These are phyloP conservation scores for Cucurbitaria berberidis DNA, from an alignment of 2,329 filamentous ascomycete genomes.

Conservation along the genomic window DNA sequence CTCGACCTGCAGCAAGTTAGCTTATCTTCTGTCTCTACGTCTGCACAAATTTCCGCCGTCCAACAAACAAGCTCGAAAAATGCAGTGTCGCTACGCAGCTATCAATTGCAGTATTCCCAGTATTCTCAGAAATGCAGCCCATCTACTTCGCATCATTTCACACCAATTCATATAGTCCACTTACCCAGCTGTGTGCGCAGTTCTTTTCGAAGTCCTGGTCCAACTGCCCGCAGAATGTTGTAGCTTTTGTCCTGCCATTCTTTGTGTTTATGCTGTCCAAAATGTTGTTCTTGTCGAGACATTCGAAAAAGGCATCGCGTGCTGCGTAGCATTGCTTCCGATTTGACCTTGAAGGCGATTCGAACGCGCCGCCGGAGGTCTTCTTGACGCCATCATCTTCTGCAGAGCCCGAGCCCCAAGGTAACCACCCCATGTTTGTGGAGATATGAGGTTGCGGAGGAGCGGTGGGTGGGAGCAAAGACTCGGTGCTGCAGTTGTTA, in stretches of 20 bases:
- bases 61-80: neutral
- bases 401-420: conserved; percentile 53
- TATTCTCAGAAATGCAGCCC: neutral
- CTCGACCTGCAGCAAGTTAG: conserved; percentile 68
- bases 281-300: conserved; percentile 81
- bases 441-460: conserved; percentile 12
- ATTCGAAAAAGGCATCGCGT: conserved; percentile 85
- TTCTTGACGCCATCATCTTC: conserved; percentile 47
- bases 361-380: conserved; percentile 61
- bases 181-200: conserved; percentile 89
- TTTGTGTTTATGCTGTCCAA: conserved; percentile 71
- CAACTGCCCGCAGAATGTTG: conserved; percentile 65
- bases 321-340: conserved; percentile 87
- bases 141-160: neutral
- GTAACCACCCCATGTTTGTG: conserved; percentile 60
- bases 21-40: neutral
- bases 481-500: conserved; percentile 11
- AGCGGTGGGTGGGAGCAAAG: conserved; percentile 7
- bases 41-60: neutral
- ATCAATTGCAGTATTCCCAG: neutral
- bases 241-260: conserved; percentile 56
- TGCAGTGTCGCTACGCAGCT: neutral
- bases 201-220: conserved; percentile 76
- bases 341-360: conserved; percentile 85
- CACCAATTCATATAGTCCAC: conserved; percentile 44